Conservation (phyloP, 208 protist species). For the Crithidia fasciculata region DNA sequence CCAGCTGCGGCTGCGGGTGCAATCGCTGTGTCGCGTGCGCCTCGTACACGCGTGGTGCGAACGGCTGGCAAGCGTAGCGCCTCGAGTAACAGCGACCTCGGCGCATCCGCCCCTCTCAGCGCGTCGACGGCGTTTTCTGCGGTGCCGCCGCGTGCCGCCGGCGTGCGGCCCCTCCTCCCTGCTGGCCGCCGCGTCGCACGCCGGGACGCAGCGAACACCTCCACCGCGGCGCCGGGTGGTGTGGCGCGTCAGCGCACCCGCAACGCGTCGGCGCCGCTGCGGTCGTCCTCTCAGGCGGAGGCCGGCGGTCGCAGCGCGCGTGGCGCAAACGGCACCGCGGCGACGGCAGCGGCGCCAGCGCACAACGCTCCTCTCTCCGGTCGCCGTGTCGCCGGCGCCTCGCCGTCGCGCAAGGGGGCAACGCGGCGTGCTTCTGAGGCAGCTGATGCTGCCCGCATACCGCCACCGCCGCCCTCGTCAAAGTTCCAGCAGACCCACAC, state of each 20-base stretch:
- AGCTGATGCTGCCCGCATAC: neutral
- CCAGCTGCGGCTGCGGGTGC: neutral
- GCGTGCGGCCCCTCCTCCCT: conserved; percentile 19
- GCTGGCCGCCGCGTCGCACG: neutral
- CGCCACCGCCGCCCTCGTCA: neutral
- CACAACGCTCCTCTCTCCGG: conserved; percentile 10
- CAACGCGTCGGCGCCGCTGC: neutral
- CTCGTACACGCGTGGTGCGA: conserved; percentile 13
- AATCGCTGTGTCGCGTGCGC: neutral
- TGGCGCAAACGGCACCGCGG: neutral
- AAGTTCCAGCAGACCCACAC: conserved; percentile 36
- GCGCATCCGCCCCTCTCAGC: neutral
- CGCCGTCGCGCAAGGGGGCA: conserved; percentile 8
- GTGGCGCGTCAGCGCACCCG: conserved; percentile 7
- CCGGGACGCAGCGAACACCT: neutral
- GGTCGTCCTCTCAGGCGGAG: conserved; percentile 4
- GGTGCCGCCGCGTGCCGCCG: conserved; percentile 6
- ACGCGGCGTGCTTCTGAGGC: neutral
- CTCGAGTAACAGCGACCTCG: conserved; percentile 8
- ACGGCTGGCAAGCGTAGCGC: conserved; percentile 21
- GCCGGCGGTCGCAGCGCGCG: conserved; percentile 13
- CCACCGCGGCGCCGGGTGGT: neutral
- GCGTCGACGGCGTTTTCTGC: conserved; percentile 6
- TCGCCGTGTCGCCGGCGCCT: neutral
- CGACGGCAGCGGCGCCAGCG: neutral